A percentile compares a stretch with the other conserved stretches of the same genome.
Conservation (phyloP, 345 rosid genomes). For the Psidium guajava region DNA sequence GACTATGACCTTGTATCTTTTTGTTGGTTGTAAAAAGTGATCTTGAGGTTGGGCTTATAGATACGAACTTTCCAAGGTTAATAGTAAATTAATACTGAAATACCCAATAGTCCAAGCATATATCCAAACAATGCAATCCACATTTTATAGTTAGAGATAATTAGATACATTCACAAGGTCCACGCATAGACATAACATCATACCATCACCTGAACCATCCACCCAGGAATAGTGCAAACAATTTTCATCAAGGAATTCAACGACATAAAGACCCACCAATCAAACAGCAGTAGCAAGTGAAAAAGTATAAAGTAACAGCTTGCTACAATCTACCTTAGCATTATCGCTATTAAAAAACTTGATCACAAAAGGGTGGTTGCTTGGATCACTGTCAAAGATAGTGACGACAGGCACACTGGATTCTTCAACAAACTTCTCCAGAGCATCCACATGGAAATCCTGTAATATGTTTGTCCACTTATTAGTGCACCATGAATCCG, state of each 20-base stretch:
- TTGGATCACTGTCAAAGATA: conserved; percentile 56
- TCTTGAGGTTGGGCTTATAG: no score
- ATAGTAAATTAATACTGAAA: neutral
- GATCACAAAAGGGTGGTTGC: conserved; percentile 63
- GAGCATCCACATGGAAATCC: conserved; percentile 64
- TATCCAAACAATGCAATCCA: neutral
- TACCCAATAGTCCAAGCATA: neutral
- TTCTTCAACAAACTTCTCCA: conserved; percentile 73
- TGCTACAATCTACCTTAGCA: conserved; percentile 43
- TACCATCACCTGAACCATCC: neutral
- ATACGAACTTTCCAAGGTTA: no score
- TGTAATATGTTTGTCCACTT: conserved; percentile 15
- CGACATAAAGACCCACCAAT: neutral
- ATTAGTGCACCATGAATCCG: neutral
- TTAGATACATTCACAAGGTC: neutral
- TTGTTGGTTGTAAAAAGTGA: no score
- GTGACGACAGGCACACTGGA: conserved; percentile 70
- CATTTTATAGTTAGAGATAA: neutral
- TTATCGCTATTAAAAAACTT: conserved; percentile 67
- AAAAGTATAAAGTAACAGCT: neutral
- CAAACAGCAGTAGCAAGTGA: neutral
- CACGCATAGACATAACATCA: neutral
- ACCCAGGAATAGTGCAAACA: neutral
- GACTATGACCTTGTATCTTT: no score
- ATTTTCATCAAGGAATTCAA: neutral